phyloP scores from a whole-genome alignment of 2,329 filamentous ascomycete species.

The Phaeomoniella chlamydospora region DNA sequence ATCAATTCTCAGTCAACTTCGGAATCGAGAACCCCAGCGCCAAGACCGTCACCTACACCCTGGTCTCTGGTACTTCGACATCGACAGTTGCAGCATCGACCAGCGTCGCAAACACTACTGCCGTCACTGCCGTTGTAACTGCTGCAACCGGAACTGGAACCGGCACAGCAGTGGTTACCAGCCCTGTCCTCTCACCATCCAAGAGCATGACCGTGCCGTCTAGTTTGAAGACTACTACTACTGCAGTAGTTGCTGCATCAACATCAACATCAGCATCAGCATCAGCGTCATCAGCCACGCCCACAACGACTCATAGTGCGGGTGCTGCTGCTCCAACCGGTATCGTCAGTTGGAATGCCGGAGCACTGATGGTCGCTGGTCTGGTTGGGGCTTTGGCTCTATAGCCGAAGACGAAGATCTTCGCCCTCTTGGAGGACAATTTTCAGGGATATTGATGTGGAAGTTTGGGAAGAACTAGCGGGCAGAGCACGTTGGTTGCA shows the following conservation, averaged over 20 bases:
- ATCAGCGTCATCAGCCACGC: not conserved
- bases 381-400: not conserved
- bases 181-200: not conserved
- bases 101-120: not conserved
- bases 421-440: too few species aligned
- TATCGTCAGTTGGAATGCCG: not conserved
- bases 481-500: too few species aligned
- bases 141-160: not conserved
- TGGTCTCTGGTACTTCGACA: not conserved
- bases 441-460: too few species aligned
- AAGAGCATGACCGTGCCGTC: not conserved
- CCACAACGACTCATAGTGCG: not conserved
- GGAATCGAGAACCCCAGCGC: not conserved
- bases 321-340: not conserved
- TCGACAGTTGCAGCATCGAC: not conserved
- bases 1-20: not conserved
- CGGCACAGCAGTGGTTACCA: not conserved
- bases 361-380: not conserved
- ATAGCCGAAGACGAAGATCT: too few species aligned
- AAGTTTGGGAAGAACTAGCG: too few species aligned
- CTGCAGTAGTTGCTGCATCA: not conserved
- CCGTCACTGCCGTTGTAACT: not conserved
- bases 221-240: not conserved
- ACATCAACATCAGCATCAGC: not conserved
- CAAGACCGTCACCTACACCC: not conserved